Conservation (phyloP, 2,329 filamentous ascomycete genomes). For the Cercospora sp. region DNA sequence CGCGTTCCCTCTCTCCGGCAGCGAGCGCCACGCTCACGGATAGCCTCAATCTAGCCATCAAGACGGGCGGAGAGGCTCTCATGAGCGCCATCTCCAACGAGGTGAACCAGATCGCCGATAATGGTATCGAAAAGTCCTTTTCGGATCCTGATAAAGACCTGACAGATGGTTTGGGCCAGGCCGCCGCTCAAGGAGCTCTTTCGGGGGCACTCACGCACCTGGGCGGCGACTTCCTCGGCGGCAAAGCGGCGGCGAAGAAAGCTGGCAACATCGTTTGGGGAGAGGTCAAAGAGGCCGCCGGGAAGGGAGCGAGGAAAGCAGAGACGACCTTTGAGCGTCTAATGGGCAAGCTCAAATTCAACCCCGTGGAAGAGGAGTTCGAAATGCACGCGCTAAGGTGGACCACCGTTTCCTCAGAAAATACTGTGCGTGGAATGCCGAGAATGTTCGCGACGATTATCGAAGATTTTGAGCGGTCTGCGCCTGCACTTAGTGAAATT, state of each 20-base stretch:
- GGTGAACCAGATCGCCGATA: constrained; percentile 1
- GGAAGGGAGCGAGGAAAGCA: background rate
- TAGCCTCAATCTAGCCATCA: background rate
- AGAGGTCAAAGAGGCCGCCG: background rate
- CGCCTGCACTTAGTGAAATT: background rate
- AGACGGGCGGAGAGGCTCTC: background rate
- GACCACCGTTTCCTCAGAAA: background rate
- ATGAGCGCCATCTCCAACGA: background rate
- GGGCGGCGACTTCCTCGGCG: background rate
- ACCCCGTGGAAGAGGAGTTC: background rate
- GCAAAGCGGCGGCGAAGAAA: background rate
- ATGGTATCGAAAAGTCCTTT: constrained; percentile 1
- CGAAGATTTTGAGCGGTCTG: background rate
- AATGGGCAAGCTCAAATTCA: background rate
- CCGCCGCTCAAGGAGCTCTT: background rate
- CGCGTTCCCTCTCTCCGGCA: background rate
- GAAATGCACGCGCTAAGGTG: background rate
- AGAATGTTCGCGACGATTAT: background rate
- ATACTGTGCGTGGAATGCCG: background rate
- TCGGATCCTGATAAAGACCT: background rate
- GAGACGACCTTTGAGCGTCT: background rate
- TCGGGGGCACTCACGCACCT: background rate
- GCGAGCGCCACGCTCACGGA: background rate
- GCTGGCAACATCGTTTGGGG: background rate
- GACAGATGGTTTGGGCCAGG: background rate